Evolutionary conservation across 306 rosid species (phyloP).

Genomic region (Quercus dentata): DNA sequence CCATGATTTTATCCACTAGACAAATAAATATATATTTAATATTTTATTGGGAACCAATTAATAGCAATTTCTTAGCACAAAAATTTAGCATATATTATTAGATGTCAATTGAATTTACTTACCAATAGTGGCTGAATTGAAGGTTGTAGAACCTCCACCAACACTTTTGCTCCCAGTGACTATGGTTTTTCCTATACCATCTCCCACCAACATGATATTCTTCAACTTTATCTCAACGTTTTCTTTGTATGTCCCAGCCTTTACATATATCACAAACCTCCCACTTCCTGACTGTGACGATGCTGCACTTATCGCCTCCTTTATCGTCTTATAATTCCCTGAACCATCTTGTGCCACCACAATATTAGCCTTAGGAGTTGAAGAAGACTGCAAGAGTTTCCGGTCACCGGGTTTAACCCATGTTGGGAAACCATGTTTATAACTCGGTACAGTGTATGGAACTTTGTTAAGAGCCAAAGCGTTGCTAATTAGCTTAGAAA

Average conservation of each 20-base stretch:
- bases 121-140: constrained; percentile 82
- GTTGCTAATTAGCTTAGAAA: constrained; percentile 56
- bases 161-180: constrained; percentile 87
- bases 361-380: constrained; percentile 45
- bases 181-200: constrained; percentile 76
- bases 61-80: neutral
- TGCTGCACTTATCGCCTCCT: constrained; percentile 47
- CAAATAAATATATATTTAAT: no score
- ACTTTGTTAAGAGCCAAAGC: constrained; percentile 55
- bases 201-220: constrained; percentile 77
- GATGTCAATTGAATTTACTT: constrained; percentile 25
- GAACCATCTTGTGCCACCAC: constrained; percentile 86
- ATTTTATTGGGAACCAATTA: no score
- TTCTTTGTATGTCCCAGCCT: constrained; percentile 68
- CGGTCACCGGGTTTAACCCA: constrained; percentile 78
- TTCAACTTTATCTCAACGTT: constrained; percentile 47
- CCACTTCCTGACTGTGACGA: constrained; percentile 41
- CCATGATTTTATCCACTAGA: no score
- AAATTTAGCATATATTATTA: neutral
- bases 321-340: constrained; percentile 52
- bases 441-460: constrained; percentile 5
- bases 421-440: constrained; percentile 50
- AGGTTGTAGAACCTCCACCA: constrained; percentile 84
- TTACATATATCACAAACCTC: constrained; percentile 76
- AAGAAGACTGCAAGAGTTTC: constrained; percentile 56